These are phyloP conservation scores for Inga laurina DNA, from an alignment of 306 rosid genomes.

Conservation along the genomic window DNA sequence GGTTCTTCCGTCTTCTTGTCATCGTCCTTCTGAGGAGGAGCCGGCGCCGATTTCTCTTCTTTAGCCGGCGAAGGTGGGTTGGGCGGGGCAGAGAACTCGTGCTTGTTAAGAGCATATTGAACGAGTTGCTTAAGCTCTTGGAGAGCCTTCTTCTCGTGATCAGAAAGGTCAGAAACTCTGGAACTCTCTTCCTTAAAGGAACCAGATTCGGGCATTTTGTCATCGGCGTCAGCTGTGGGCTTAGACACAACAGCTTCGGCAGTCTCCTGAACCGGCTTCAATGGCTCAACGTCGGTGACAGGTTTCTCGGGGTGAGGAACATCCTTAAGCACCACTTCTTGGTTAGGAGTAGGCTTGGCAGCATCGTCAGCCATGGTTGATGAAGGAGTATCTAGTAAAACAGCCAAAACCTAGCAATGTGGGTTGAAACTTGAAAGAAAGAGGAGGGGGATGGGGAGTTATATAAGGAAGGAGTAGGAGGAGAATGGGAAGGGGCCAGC, in stretches of 20 bases:
- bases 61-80: not conserved
- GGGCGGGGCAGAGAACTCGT: slow-evolving; percentile 41
- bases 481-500: slow-evolving; percentile 23
- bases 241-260: slow-evolving; percentile 38
- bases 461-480: slow-evolving; percentile 10
- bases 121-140: slow-evolving; percentile 59
- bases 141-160: slow-evolving; percentile 55
- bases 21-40: slow-evolving; percentile 22
- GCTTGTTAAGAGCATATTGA: slow-evolving; percentile 62
- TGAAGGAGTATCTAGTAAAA: not conserved
- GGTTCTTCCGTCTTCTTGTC: slow-evolving; percentile 3
- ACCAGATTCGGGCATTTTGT: slow-evolving; percentile 34
- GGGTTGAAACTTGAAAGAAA: not conserved
- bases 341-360: not conserved
- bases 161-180: slow-evolving; percentile 45
- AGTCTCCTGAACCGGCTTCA: slow-evolving; percentile 28
- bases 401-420: not conserved
- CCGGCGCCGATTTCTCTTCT: slow-evolving; percentile 21
- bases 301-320: slow-evolving; percentile 41
- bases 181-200: slow-evolving; percentile 61
- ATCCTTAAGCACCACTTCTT: slow-evolving; percentile 35
- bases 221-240: slow-evolving; percentile 15
- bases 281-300: slow-evolving; percentile 18
- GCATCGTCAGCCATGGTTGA: slow-evolving; percentile 45
- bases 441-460: not conserved